A percentile compares a stretch with the other conserved stretches of the same genome.
Conservation (phyloP, 441 rosid genomes). For the Kokia cookei region DNA sequence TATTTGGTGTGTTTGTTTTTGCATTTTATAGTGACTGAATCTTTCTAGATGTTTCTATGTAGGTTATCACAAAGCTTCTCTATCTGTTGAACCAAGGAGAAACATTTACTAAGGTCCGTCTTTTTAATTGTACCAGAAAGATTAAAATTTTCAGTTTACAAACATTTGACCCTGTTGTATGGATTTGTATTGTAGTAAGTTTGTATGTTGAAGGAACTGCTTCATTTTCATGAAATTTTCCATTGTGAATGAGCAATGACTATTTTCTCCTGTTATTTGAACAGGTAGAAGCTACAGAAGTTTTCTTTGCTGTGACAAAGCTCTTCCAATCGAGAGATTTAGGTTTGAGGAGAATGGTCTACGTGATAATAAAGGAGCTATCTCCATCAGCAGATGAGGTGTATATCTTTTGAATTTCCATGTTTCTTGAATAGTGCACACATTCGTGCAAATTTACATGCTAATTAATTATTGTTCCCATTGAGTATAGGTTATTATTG, state of each 20-base stretch:
- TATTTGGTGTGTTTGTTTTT: not conserved
- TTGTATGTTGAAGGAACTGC: not conserved
- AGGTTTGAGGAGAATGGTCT: constrained; percentile 96
- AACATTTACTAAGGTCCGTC: constrained; percentile 72
- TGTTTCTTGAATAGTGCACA: not conserved
- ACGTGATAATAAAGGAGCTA: constrained; percentile 91
- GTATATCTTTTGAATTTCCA: constrained; percentile 10
- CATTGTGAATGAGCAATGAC: not conserved
- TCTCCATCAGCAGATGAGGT: constrained; percentile 99
- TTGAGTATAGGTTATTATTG: constrained; percentile 72
- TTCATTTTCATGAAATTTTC: not conserved
- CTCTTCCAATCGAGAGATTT: constrained; percentile 91
- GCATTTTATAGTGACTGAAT: not conserved
- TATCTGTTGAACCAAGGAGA: constrained; percentile 97
- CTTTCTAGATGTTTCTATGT: constrained; percentile 14
- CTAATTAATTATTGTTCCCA: constrained; percentile 11
- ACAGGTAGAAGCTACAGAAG: constrained; percentile 88
- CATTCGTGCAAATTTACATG: not conserved
- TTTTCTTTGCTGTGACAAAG: constrained; percentile 90
- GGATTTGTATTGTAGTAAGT: not conserved
- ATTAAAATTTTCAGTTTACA: not conserved
- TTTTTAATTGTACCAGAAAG: not conserved
- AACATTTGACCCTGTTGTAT: not conserved
- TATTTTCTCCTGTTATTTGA: constrained; percentile 5
- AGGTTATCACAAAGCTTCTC: constrained; percentile 94